phyloP scores from a whole-genome alignment of 495 filamentous ascomycete genomes.

The Parachaetomium inaequale region DNA sequence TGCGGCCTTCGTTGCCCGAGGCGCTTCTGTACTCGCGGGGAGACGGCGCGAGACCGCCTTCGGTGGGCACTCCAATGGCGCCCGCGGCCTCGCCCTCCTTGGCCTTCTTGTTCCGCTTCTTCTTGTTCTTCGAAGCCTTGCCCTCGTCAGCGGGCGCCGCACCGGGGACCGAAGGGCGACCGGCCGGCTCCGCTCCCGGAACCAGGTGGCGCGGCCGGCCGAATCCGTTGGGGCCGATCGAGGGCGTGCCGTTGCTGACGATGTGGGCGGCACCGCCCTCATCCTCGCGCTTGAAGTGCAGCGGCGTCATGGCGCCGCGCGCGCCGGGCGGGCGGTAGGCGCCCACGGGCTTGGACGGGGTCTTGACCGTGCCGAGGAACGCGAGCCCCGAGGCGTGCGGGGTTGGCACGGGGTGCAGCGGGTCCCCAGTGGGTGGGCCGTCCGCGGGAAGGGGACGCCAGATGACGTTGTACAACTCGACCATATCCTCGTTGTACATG shows the following conservation, averaged over 20 bases:
- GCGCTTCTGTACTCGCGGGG: conserved; percentile 36
- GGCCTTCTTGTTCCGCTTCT: conserved; percentile 94
- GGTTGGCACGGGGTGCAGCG: conserved; percentile 69
- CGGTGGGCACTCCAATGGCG: conserved; percentile 26
- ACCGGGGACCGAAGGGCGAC: conserved; percentile 60
- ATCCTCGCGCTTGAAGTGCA: conserved; percentile 96
- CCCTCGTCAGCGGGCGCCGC: conserved; percentile 62
- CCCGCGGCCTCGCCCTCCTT: conserved; percentile 61
- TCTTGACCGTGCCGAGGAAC: conserved; percentile 81
- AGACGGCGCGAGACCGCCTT: conserved; percentile 42
- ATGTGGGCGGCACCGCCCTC: conserved; percentile 89
- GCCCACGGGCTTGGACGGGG: conserved; percentile 88
- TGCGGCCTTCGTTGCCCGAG: conserved; percentile 51
- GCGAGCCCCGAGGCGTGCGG: conserved; percentile 81
- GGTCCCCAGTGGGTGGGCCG: conserved; percentile 63
- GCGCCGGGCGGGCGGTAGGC: conserved; percentile 97
- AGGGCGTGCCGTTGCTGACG: conserved; percentile 68
- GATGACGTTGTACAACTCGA: conserved; percentile 85
- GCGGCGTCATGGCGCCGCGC: conserved; percentile 77
- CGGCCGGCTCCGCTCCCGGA: conserved; percentile 51
- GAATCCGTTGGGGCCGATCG: conserved; percentile 70
- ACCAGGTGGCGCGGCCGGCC: conserved; percentile 59
- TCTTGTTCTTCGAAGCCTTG: conserved; percentile 92
- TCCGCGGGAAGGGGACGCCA: conserved; percentile 75
- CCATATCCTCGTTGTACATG: conserved; percentile 93